Evolutionary conservation across 2,329 filamentous ascomycete genomes (phyloP).

Genomic region (Xylariaceae sp.): DNA sequence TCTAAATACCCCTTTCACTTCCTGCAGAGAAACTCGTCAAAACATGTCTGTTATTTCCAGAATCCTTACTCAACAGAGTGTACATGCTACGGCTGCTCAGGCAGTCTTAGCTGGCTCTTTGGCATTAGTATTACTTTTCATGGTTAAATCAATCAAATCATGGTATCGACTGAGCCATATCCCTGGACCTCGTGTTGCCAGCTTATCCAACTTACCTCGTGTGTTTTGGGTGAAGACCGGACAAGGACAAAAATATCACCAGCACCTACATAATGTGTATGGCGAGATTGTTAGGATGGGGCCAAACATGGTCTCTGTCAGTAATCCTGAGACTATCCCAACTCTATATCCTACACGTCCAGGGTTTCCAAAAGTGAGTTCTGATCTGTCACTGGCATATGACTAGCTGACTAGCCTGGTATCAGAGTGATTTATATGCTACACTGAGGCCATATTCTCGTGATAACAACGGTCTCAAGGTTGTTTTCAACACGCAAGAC

Average conservation of each 20-base stretch:
- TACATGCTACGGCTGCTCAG: background rate
- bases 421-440: slow-evolving; percentile 28
- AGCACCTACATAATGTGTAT: slow-evolving; percentile 18
- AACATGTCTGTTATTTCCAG: background rate
- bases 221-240: slow-evolving; percentile 21
- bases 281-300: slow-evolving; percentile 20
- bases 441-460: slow-evolving; percentile 24
- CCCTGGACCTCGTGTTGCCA: slow-evolving; percentile 21
- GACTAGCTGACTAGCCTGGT: background rate
- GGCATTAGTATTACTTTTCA: background rate
- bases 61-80: background rate
- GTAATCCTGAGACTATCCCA: slow-evolving; percentile 17
- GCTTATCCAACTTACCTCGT: slow-evolving; percentile 18
- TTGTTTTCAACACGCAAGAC: slow-evolving; percentile 32
- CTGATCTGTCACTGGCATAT: background rate
- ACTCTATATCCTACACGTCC: slow-evolving; percentile 19
- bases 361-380: slow-evolving; percentile 24
- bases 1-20: too few species aligned
- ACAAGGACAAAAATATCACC: slow-evolving; percentile 14
- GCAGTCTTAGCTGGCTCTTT: background rate
- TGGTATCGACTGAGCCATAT: slow-evolving; percentile 21
- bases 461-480: slow-evolving; percentile 17
- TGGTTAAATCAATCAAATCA: background rate
- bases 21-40: too few species aligned
- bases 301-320: slow-evolving; percentile 19